A percentile compares a stretch with the other conserved stretches of the same genome.
Conservation (phyloP, 2,329 filamentous ascomycete species). For the Ophiostoma himal-ulmi region DNA sequence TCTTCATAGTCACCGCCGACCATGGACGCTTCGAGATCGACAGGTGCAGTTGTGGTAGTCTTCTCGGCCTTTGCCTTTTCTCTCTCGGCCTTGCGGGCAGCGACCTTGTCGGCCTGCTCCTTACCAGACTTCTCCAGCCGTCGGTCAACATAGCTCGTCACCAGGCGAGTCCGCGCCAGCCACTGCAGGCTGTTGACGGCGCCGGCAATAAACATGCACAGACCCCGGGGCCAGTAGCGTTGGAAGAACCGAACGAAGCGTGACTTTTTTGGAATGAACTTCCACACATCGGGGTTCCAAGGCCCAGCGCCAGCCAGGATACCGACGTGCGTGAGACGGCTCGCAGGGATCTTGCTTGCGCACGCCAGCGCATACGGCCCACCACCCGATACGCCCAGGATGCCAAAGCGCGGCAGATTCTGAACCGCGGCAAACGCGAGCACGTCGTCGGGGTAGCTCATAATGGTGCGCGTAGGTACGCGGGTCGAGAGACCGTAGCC, state of each 20-base stretch:
- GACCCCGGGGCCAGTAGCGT: conserved; percentile 28
- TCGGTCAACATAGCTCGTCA: conserved; percentile 28
- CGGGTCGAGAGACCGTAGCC: conserved; percentile 39
- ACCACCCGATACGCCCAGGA: conserved; percentile 36
- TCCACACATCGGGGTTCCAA: conserved; percentile 31
- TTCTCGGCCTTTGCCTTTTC: conserved; percentile 39
- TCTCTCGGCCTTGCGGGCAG: conserved; percentile 30
- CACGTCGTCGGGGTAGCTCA: conserved; percentile 36
- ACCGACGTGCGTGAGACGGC: conserved; percentile 34
- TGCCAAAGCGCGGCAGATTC: conserved; percentile 30
- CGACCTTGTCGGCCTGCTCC: conserved; percentile 19
- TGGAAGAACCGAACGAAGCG: conserved; percentile 27
- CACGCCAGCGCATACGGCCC: conserved; percentile 37
- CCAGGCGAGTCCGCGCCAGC: conserved; percentile 26
- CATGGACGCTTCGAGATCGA: conserved; percentile 11
- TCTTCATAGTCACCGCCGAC: conserved; percentile 17
- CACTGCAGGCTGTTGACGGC: conserved; percentile 27
- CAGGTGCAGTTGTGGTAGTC: conserved; percentile 25
- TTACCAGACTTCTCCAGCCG: conserved; percentile 43
- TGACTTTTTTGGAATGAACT: conserved; percentile 29
- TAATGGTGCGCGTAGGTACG: conserved; percentile 32
- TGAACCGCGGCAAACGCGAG: conserved; percentile 30
- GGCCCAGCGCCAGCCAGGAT: conserved; percentile 35
- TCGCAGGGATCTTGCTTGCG: conserved; percentile 24
- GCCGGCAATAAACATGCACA: conserved; percentile 25